Evolutionary conservation across 495 filamentous ascomycete species (phyloP), one percentile per base, ranked within the genome.

Genomic region (Bryoglossum gracile): DNA sequence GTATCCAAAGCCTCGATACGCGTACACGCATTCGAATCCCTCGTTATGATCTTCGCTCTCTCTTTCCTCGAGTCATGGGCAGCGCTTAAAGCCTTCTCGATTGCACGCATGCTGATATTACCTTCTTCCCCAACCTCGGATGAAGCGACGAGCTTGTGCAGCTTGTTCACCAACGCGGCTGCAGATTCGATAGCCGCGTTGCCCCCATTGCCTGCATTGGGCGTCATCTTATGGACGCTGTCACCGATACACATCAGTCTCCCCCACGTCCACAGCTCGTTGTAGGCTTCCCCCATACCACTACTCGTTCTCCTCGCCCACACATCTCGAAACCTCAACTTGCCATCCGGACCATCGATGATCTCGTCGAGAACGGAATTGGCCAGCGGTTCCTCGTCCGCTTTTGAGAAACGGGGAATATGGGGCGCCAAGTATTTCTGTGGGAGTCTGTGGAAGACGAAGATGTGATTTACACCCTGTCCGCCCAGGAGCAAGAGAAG

Each of bases 161-260:
- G 13, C 26, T 30, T 39, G 41, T 68, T 64, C 1, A 59, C 56
- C 0, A 72, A 54, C 22, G 38, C 50, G 1, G 59, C 64, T 8
- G 58, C 58, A 16, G 52, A 57, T 34, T 66, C 60, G 8, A 72
- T 61, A 8, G 54, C 62, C 17, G 43, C 55, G 33, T 69, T 68
- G 3, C 64, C 64, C 10, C 68, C 68, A 9, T 62, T 52, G 3
- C 61, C 68, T 1, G 37, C 32, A 30, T 62, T 64, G 2, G 62
- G 59, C 16, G 57, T 63, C 8, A 66, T 55, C 55, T 68, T 68
- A 32, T 68, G 66, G 3, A 54, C 55, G 2, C 65, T 42, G 38
- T 70, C 68, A 6, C 69, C 68, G 0, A 62, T 48, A 4, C 66
- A 55, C 0, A 63, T 54, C 0, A 64, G 57, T 5, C 65, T 51